Percentiles rank a stretch among this genome's conserved stretches.
These are phyloP conservation scores for Stephania japonica DNA, from an alignment of 164 flowering plant species.

Conservation along the genomic window DNA sequence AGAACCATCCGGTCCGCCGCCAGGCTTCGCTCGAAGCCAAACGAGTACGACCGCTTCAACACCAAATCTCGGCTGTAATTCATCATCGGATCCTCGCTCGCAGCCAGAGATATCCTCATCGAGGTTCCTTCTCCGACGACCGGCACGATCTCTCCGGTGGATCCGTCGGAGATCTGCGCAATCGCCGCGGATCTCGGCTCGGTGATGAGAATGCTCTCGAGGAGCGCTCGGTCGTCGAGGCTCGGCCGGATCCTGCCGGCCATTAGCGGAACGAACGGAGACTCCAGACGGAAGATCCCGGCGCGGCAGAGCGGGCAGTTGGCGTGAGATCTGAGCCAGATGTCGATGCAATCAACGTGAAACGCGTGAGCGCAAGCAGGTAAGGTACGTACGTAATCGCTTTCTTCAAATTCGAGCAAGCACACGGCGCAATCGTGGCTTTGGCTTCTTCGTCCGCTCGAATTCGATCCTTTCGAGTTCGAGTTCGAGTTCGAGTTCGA, in stretches of 20 bases:
- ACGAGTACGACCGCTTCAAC: slow-evolving; percentile 85
- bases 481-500: too few species aligned
- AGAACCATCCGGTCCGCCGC: slow-evolving; percentile 51
- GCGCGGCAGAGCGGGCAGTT: slow-evolving; percentile 95
- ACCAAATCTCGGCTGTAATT: slow-evolving; percentile 35
- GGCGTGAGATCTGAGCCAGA: slow-evolving; percentile 92
- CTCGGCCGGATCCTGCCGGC: slow-evolving; percentile 80
- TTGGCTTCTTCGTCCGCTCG: slow-evolving; percentile 10
- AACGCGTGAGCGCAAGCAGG: slow-evolving; percentile 81
- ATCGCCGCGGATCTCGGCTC: slow-evolving; percentile 24
- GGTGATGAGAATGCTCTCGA: slow-evolving; percentile 31
- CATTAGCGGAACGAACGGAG: slow-evolving; percentile 85
- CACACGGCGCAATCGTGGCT: slow-evolving; percentile 83
- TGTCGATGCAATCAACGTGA: slow-evolving; percentile 91
- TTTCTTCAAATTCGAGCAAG: slow-evolving; percentile 72
- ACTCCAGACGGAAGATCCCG: slow-evolving; percentile 49
- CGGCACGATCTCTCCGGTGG: slow-evolving; percentile 26
- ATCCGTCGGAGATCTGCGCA: slow-evolving; percentile 12
- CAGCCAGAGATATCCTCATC: slow-evolving; percentile 16
- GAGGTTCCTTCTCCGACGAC: slow-evolving; percentile 25
- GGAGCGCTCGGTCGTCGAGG: slow-evolving; percentile 49
- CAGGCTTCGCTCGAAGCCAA: slow-evolving; percentile 75
- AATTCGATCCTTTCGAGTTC: slow-evolving; percentile 14
- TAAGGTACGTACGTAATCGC: slow-evolving; percentile 79
- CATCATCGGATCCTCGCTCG: slow-evolving; percentile 30